These are phyloP conservation scores for Komagataea norvegica DNA, from an alignment of 1,139 yeast species.

Conservation along the genomic window DNA sequence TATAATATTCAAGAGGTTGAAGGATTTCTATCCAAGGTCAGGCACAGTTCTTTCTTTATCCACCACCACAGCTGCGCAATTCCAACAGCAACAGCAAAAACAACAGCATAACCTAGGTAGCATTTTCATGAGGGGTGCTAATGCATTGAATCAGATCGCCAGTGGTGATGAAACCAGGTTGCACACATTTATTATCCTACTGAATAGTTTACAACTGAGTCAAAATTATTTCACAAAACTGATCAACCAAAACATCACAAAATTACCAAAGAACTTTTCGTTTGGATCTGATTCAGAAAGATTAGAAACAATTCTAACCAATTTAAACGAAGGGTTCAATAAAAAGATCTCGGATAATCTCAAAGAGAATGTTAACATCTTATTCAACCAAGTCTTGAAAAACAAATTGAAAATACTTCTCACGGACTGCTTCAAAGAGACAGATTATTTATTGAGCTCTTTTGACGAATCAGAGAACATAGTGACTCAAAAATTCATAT, in stretches of 20 bases:
- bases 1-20: slow-evolving; percentile 46
- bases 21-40: slow-evolving; percentile 50
- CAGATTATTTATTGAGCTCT: slow-evolving; percentile 39
- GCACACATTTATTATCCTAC: slow-evolving; percentile 46
- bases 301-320: slow-evolving; percentile 37
- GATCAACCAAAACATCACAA: slow-evolving; percentile 34
- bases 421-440: slow-evolving; percentile 51
- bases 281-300: slow-evolving; percentile 50
- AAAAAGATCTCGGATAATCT: slow-evolving; percentile 43
- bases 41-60: slow-evolving; percentile 31
- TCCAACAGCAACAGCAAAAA: slow-evolving; percentile 14
- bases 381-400: slow-evolving; percentile 57
- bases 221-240: slow-evolving; percentile 50
- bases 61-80: slow-evolving; percentile 11
- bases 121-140: slow-evolving; percentile 28
- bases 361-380: slow-evolving; percentile 47
- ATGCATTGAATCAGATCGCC: slow-evolving; percentile 26
- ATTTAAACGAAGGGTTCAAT: slow-evolving; percentile 31
- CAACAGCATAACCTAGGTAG: slow-evolving; percentile 22
- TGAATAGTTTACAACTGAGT: slow-evolving; percentile 60
- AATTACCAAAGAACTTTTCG: slow-evolving; percentile 44
- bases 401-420: slow-evolving; percentile 44
- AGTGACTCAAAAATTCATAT: slow-evolving; percentile 43
- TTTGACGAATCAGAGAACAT: slow-evolving; percentile 34
- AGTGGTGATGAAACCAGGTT: slow-evolving; percentile 39